Percentiles rank a stretch among this genome's conserved stretches.
phyloP scores from a whole-genome alignment of 176 grass and related monocot genomes.

The Luzula sylvatica region DNA sequence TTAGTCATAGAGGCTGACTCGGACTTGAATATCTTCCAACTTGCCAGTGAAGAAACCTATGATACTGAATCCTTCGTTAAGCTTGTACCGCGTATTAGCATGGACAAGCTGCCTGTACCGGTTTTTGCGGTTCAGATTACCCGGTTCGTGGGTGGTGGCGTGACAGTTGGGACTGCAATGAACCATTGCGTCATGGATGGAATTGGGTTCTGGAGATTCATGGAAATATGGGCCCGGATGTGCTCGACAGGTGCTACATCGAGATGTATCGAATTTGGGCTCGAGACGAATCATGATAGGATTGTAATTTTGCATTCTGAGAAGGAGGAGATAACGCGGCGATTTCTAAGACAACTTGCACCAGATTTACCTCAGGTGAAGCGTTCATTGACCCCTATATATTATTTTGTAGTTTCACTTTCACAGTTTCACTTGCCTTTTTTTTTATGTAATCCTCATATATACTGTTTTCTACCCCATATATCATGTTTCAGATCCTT shows the following conservation, averaged over 20 bases:
- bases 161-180: conserved; percentile 22
- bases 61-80: conserved; percentile 16
- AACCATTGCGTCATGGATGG: conserved; percentile 37
- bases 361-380: conserved; percentile 28
- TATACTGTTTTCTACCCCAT: too few species aligned
- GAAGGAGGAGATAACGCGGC: conserved; percentile 4
- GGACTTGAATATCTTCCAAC: conserved; percentile 17
- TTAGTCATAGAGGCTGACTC: conserved; percentile 33
- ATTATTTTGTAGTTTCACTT: too few species aligned
- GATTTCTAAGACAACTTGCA: neutral
- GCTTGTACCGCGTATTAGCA: conserved; percentile 29
- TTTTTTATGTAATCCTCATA: too few species aligned
- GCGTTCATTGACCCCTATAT: neutral
- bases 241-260: conserved; percentile 5
- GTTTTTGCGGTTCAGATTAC: conserved; percentile 44
- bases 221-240: conserved; percentile 31
- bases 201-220: conserved; percentile 33
- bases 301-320: conserved; percentile 15
- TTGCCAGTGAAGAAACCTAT: conserved; percentile 18
- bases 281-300: conserved; percentile 26
- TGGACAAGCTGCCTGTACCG: conserved; percentile 27
- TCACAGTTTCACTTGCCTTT: too few species aligned
- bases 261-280: neutral
- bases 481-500: too few species aligned
- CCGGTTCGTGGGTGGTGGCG: neutral